These are phyloP conservation scores for Globisporangium alternatum DNA, from an alignment of 352 stramenopile species.

Conservation along the genomic window DNA sequence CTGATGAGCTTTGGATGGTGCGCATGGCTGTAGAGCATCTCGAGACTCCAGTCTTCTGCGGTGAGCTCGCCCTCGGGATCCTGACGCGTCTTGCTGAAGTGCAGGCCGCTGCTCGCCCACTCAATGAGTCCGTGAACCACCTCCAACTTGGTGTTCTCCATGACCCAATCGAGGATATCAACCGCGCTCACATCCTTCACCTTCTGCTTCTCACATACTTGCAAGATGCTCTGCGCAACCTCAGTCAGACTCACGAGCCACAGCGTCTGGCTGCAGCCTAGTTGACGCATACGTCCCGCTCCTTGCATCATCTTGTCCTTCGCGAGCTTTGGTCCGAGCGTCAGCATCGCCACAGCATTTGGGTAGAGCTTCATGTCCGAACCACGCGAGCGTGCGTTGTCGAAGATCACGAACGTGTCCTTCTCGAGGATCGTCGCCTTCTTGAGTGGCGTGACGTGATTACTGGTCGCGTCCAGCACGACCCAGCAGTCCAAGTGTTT, in stretches of 20 bases:
- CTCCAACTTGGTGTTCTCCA: constrained; percentile 80
- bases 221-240: constrained; percentile 47
- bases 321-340: constrained; percentile 77
- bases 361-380: constrained; percentile 86
- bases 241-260: constrained; percentile 68
- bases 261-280: constrained; percentile 69
- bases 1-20: constrained; percentile 30
- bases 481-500: constrained; percentile 66
- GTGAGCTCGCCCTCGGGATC: constrained; percentile 28
- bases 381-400: constrained; percentile 85
- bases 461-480: constrained; percentile 58
- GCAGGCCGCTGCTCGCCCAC: constrained; percentile 77
- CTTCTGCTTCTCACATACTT: constrained; percentile 11
- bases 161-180: constrained; percentile 83
- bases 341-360: constrained; percentile 73
- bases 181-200: constrained; percentile 20
- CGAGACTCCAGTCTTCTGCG: constrained; percentile 47
- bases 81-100: constrained; percentile 43
- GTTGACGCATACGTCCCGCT: constrained; percentile 80
- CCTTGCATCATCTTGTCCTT: constrained; percentile 94
- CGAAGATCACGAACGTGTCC: constrained; percentile 91
- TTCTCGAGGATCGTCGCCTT: constrained; percentile 67
- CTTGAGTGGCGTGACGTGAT: constrained; percentile 41
- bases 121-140: constrained; percentile 61
- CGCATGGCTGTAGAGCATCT: constrained; percentile 31